A percentile compares a stretch with the other conserved stretches of the same genome.
Evolutionary conservation across 768 basidiomycete genomes (phyloP).

Genomic region (Suillus subalutaceus): DNA sequence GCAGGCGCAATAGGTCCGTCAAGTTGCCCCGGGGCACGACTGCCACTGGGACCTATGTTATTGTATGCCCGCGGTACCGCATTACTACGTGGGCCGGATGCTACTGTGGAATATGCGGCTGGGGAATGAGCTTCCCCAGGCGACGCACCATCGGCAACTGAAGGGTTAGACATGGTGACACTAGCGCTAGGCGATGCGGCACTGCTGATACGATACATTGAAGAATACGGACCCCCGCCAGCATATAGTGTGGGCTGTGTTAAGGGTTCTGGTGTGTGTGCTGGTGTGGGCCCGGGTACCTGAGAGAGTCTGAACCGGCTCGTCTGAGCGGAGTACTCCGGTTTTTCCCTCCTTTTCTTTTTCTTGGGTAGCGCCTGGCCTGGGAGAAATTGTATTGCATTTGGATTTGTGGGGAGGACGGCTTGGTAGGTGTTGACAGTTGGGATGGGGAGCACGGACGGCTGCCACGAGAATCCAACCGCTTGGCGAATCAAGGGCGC

Average conservation of each 20-base stretch:
- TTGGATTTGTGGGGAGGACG: slow-evolving; percentile 23
- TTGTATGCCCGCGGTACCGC: not conserved
- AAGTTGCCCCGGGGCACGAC: not conserved
- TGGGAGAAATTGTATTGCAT: slow-evolving; percentile 49
- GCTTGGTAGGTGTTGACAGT: slow-evolving; percentile 35
- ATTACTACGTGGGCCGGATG: slow-evolving; percentile 1
- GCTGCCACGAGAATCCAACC: slow-evolving; percentile 52
- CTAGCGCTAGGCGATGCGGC: slow-evolving; percentile 10
- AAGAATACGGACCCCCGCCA: slow-evolving; percentile 43
- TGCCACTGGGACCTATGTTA: slow-evolving; percentile 9
- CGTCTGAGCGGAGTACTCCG: slow-evolving; percentile 49
- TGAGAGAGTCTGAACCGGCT: slow-evolving; percentile 48
- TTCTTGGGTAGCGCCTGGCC: slow-evolving; percentile 45
- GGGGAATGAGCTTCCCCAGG: slow-evolving; percentile 6
- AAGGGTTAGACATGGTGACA: slow-evolving; percentile 11
- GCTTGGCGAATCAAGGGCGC: slow-evolving; percentile 61
- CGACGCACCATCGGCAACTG: slow-evolving; percentile 5
- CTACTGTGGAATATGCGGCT: slow-evolving; percentile 7
- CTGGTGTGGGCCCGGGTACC: slow-evolving; percentile 14
- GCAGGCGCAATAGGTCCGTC: not conserved
- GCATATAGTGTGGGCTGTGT: slow-evolving; percentile 32
- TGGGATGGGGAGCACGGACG: slow-evolving; percentile 27
- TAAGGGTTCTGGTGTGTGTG: slow-evolving; percentile 31
- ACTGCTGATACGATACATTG: slow-evolving; percentile 37
- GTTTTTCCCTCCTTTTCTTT: slow-evolving; percentile 28